Conservation (phyloP, 257 asterid species). For the Craterostigma plantagineum region DNA sequence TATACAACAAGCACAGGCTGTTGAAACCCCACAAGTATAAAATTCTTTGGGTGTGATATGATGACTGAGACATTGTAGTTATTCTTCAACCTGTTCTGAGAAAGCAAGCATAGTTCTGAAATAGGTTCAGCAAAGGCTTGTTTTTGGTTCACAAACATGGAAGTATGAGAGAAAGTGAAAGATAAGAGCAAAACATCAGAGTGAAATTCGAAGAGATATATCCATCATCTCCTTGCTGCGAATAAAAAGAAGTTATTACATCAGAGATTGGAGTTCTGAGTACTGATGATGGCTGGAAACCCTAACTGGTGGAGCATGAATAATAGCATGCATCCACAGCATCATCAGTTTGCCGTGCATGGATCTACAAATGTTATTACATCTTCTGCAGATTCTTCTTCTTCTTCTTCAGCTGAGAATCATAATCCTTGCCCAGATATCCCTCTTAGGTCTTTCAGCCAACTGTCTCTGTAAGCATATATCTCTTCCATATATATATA, state of each 20-base stretch:
- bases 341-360: constrained; percentile 6
- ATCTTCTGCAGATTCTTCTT: not conserved
- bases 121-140: too few relatives aligned
- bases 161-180: too few relatives aligned
- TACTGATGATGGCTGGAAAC: constrained; percentile 78
- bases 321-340: constrained; percentile 51
- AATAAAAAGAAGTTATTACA: too few relatives aligned
- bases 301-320: constrained; percentile 90
- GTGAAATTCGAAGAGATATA: too few relatives aligned
- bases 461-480: constrained; percentile 33
- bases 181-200: too few relatives aligned
- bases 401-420: not conserved
- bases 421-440: constrained; percentile 20
- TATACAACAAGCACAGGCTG: constrained; percentile 12
- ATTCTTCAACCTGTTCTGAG: too few relatives aligned
- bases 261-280: not conserved
- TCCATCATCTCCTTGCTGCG: too few relatives aligned
- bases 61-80: constrained; percentile 19
- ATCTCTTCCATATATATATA: constrained; percentile 10
- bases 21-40: constrained; percentile 33
- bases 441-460: constrained; percentile 60
- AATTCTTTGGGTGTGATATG: constrained; percentile 25
- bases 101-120: constrained; percentile 14
- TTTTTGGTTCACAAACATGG: too few relatives aligned
- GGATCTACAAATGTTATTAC: not conserved